phyloP scores from a whole-genome alignment of 2,329 filamentous ascomycete genomes.

The Epicoccum nigrum region DNA sequence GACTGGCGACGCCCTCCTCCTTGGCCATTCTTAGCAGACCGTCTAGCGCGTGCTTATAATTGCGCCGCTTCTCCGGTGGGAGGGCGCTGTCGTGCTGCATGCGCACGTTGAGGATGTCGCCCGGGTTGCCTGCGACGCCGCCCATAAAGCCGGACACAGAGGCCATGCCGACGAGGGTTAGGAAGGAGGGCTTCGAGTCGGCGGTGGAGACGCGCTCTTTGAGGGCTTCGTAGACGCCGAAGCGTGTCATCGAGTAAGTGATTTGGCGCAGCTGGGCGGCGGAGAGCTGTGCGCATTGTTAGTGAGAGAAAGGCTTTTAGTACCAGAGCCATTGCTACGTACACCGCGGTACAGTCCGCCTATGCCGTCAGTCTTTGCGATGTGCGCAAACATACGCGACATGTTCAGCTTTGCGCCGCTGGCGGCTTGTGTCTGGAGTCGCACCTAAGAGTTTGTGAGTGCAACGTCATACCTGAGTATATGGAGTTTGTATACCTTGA shows the following conservation, averaged over 20 bases:
- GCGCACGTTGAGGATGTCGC: constrained; percentile 94
- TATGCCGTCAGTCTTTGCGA: constrained; percentile 77
- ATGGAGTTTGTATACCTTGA: constrained; percentile 49
- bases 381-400: constrained; percentile 82
- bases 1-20: constrained; percentile 75
- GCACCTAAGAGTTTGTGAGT: constrained; percentile 65
- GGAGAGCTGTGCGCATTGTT: constrained; percentile 63
- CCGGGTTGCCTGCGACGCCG: constrained; percentile 89
- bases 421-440: constrained; percentile 78
- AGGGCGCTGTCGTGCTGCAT: constrained; percentile 95
- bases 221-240: constrained; percentile 94
- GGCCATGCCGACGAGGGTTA: constrained; percentile 81
- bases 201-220: constrained; percentile 70
- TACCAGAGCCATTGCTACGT: constrained; percentile 35
- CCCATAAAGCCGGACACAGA: constrained; percentile 84
- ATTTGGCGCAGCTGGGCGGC: constrained; percentile 89
- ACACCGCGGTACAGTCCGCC: constrained; percentile 84
- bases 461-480: constrained; percentile 2
- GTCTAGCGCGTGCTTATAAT: constrained; percentile 88
- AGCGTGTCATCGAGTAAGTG: constrained; percentile 95
- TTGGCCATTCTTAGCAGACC: constrained; percentile 86
- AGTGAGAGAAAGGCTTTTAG: background rate
- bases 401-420: constrained; percentile 76
- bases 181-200: constrained; percentile 66
- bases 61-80: constrained; percentile 73